Conservation (phyloP, 1,284 basidiomycete genomes). For the Sphaerobolus stellatus region DNA sequence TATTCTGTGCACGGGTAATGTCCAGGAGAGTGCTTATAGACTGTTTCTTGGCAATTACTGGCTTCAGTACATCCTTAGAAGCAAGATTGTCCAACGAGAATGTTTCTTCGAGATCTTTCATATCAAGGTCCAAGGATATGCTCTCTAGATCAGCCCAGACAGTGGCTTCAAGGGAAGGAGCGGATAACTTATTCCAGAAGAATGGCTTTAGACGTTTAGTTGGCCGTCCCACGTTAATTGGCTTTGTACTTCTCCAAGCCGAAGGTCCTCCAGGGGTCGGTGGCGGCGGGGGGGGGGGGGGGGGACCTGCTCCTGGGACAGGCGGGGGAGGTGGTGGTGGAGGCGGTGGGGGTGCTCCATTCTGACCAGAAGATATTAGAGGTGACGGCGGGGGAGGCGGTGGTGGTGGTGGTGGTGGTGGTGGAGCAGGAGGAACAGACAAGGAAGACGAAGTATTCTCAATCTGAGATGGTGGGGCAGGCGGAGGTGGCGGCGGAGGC, state of each 20-base stretch:
- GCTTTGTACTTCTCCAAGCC: slow-evolving; percentile 22
- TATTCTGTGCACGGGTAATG: slow-evolving; percentile 81
- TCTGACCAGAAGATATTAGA: slow-evolving; percentile 4
- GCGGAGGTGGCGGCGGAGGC: slow-evolving; percentile 29
- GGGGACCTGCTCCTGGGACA: slow-evolving; percentile 12
- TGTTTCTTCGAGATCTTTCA: slow-evolving; percentile 72
- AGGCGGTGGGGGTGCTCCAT: slow-evolving; percentile 23
- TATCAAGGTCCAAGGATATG: slow-evolving; percentile 44
- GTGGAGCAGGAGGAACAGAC: slow-evolving; percentile 16
- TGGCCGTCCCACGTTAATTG: slow-evolving; percentile 38
- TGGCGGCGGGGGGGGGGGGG: slow-evolving; percentile 26
- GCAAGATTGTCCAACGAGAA: slow-evolving; percentile 63
- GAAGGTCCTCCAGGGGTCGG: slow-evolving; percentile 30
- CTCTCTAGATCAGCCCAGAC: slow-evolving; percentile 68
- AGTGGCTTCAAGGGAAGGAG: slow-evolving; percentile 47
- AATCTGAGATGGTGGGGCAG: slow-evolving; percentile 31
- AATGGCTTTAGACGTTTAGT: slow-evolving; percentile 77
- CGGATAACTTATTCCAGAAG: slow-evolving; percentile 81
- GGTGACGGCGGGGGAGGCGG: slow-evolving; percentile 39
- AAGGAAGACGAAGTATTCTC: slow-evolving; percentile 13
- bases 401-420: slow-evolving; percentile 35
- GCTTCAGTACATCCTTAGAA: slow-evolving; percentile 40
- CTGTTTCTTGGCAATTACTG: slow-evolving; percentile 48
- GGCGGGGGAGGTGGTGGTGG: slow-evolving; percentile 21
- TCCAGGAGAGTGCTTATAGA: slow-evolving; percentile 71